Percentiles rank a stretch among this genome's conserved stretches.
Evolutionary conservation across 495 filamentous ascomycete species (phyloP).

Genomic region (Penicillium taxi): DNA sequence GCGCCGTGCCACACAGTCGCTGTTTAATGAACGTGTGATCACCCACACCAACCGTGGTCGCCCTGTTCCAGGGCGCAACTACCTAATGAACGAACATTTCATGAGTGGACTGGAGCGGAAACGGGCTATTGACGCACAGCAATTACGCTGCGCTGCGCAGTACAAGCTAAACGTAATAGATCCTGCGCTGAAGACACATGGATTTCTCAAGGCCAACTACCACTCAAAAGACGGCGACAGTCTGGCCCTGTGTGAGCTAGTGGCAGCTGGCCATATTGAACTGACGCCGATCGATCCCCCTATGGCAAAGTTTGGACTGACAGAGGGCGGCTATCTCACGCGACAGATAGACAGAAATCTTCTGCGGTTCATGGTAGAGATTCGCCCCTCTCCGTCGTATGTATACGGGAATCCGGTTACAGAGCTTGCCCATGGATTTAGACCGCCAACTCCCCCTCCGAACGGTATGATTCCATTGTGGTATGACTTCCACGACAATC

Average conservation of each 20-base stretch:
- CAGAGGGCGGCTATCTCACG: conserved; percentile 63
- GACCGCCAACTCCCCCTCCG: conserved; percentile 22
- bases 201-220: conserved; percentile 22
- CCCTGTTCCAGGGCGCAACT: conserved; percentile 45
- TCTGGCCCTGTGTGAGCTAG: conserved; percentile 61
- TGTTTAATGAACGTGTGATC: conserved; percentile 54
- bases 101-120: conserved; percentile 38
- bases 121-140: conserved; percentile 37
- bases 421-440: conserved; percentile 10
- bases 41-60: conserved; percentile 47
- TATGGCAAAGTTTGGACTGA: conserved; percentile 62
- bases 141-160: conserved; percentile 43
- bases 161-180: conserved; percentile 55
- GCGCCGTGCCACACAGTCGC: conserved; percentile 45
- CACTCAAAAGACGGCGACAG: conserved; percentile 54
- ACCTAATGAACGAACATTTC: conserved; percentile 52
- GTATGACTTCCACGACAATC: conserved; percentile 64
- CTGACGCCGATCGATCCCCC: conserved; percentile 50
- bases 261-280: conserved; percentile 50
- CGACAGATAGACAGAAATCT: conserved; percentile 59
- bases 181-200: conserved; percentile 35
- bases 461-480: conserved; percentile 57
- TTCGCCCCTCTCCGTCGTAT: conserved; percentile 50
- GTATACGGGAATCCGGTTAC: conserved; percentile 50
- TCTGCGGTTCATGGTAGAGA: conserved; percentile 53